phyloP scores from a whole-genome alignment of 257 asterid genomes.

The Solanum chiquidenum region DNA sequence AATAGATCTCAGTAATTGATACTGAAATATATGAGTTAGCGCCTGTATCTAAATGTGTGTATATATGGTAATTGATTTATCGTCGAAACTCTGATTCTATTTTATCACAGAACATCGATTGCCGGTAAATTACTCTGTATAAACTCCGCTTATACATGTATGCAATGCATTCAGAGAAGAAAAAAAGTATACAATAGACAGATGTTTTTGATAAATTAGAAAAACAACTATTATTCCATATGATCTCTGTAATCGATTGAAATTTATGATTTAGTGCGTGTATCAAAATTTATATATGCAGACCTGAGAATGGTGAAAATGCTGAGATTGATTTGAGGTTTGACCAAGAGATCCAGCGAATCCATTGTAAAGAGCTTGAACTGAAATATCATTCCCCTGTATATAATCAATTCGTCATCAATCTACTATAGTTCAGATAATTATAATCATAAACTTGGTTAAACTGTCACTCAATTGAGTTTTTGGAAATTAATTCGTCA shows the following conservation, averaged over 20 bases:
- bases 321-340: slow-evolving; percentile 47
- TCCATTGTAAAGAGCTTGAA: slow-evolving; percentile 60
- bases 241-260: not conserved
- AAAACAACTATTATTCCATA: not conserved
- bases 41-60: not conserved
- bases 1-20: not conserved
- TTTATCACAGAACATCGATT: not conserved
- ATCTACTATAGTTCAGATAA: not conserved
- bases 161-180: not conserved
- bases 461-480: not conserved
- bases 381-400: slow-evolving; percentile 54
- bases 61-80: too few species aligned
- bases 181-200: too few species aligned
- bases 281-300: not conserved
- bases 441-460: not conserved
- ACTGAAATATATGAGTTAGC: not conserved
- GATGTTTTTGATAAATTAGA: not conserved
- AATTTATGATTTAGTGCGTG: not conserved
- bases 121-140: not conserved
- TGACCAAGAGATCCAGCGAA: slow-evolving; percentile 72
- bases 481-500: not conserved
- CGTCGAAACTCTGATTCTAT: not conserved
- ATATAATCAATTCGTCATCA: not conserved
- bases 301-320: slow-evolving; percentile 30
- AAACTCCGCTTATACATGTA: not conserved